Base-by-base conservation (phyloP, 805 yeast species). In the Spathaspora hagerdaliae region DNA sequence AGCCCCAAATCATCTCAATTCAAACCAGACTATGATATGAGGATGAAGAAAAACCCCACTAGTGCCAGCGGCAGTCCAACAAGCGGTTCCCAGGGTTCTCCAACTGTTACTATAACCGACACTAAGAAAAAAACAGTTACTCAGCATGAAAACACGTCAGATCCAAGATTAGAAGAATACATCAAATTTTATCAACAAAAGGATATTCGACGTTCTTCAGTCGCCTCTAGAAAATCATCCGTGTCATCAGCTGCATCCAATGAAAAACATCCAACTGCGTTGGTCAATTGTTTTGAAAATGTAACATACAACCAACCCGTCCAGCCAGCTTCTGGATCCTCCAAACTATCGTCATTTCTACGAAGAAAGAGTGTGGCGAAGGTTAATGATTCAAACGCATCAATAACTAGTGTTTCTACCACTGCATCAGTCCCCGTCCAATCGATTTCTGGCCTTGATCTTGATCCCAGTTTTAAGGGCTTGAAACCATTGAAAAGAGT, bases 401-500 rank as follows among this genome's bases (percentile, higher is more conserved):
- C 51, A 13, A 39, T 34, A 11, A 26, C 36, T 8, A 41, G 48
- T 31, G 32, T 47, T 5, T 42, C 42, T 8, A 40, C 44, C 4
- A 38, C 39, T 12, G 32, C 38, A n/a, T n/a, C 36, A 3, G 34
- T 13, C 7, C 45, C 42, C 6, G n/a, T n/a, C 12, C 36, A 42
- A 1, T 51, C 50, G 2, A 36, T 39, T 11, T 32, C 38, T 27
- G 41, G 44, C 7, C 36, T 43, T 9, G 50, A 47, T 7, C 12
- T 33, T 6, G 39, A 47, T 27, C 65, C 71, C 0, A 60, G 64
- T 38, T 65, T 65, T 41, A 52, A 58, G 36, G 57, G 57, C 33
- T 49, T 66, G 43, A 68, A 61, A 43, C 73, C 74, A 3, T 52
- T 71, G 39, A 70, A 68, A 54, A 53, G 73, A 36, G 76, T 71